These are phyloP conservation scores for Hymenochaete sp. DNA, from an alignment of 1,284 basidiomycete species.

Conservation along the genomic window DNA sequence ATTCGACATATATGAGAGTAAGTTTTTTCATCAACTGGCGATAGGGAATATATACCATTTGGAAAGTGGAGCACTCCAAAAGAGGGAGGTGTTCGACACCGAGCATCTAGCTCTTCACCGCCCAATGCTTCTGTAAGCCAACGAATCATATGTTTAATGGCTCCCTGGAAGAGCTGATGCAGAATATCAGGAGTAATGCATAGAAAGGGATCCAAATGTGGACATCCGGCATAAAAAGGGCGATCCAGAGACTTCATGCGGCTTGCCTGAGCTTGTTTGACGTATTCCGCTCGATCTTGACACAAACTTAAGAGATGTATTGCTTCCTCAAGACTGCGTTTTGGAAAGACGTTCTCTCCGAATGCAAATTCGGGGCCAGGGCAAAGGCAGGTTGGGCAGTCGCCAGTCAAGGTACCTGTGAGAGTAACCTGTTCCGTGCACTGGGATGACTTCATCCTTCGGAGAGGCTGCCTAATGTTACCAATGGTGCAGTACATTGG, in stretches of 20 bases:
- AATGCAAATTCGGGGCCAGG: not conserved
- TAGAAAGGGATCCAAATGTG: conserved; percentile 20
- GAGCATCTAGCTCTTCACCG: conserved; percentile 21
- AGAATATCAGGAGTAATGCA: conserved; percentile 26
- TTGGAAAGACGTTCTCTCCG: not conserved
- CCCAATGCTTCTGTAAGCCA: conserved; percentile 22
- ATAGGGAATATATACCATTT: conserved; percentile 22
- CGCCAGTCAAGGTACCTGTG: conserved; percentile 9
- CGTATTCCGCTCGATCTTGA: not conserved
- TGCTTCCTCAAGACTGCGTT: conserved; percentile 8
- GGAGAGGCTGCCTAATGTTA: conserved; percentile 22
- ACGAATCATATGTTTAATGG: conserved; percentile 24
- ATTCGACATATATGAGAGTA: conserved; percentile 22
- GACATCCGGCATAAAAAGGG: conserved; percentile 21
- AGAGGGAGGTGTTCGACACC: conserved; percentile 19
- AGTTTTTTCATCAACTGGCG: conserved; percentile 22
- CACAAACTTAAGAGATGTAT: not conserved
- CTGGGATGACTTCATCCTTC: conserved; percentile 20
- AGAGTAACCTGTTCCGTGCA: conserved; percentile 23
- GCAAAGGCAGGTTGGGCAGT: conserved; percentile 14
- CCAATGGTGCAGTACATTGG: conserved; percentile 25
- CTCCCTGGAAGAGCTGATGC: conserved; percentile 27
- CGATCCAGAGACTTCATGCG: conserved; percentile 1
- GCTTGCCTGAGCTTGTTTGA: not conserved
- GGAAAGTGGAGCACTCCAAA: conserved; percentile 22